A percentile compares a stretch with the other conserved stretches of the same genome.
phyloP scores from a whole-genome alignment of 441 rosid species.

The Jatropha podagrica region DNA sequence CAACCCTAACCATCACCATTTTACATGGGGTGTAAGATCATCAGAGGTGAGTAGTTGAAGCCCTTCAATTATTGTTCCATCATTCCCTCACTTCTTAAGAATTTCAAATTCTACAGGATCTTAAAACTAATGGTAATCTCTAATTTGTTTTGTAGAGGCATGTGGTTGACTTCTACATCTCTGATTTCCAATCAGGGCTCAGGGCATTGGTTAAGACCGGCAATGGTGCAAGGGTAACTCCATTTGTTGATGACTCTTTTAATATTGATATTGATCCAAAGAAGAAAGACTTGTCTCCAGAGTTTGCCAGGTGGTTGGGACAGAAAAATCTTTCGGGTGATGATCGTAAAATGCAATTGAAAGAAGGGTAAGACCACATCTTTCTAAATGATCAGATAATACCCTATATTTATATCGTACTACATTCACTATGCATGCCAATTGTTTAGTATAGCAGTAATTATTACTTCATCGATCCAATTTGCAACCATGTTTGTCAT shows the following conservation, averaged over 20 bases:
- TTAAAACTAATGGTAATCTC: neutral
- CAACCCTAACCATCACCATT: constrained; percentile 67
- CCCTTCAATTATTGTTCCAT: neutral
- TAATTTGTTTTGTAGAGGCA: constrained; percentile 58
- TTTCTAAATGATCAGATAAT: neutral
- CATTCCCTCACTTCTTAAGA: neutral
- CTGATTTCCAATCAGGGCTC: constrained; percentile 98
- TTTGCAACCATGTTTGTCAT: neutral
- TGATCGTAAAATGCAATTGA: constrained; percentile 67
- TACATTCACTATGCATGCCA: neutral
- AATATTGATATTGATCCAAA: constrained; percentile 56
- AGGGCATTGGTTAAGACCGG: constrained; percentile 88
- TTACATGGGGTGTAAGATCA: constrained; percentile 78
- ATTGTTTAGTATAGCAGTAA: neutral
- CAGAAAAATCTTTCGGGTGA: constrained; percentile 71
- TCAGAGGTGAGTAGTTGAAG: constrained; percentile 54
- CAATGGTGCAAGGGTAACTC: constrained; percentile 66
- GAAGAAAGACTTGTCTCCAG: constrained; percentile 55
- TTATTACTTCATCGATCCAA: too few species aligned
- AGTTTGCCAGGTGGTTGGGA: constrained; percentile 66
- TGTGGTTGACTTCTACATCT: constrained; percentile 97
- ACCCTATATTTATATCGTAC: too few species aligned
- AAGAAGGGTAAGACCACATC: constrained; percentile 58
- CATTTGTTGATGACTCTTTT: constrained; percentile 68
- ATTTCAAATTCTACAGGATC: neutral